A percentile compares a stretch with the other conserved stretches of the same genome.
Conservation (phyloP, 306 rosid species). For the Vigna angularis region DNA sequence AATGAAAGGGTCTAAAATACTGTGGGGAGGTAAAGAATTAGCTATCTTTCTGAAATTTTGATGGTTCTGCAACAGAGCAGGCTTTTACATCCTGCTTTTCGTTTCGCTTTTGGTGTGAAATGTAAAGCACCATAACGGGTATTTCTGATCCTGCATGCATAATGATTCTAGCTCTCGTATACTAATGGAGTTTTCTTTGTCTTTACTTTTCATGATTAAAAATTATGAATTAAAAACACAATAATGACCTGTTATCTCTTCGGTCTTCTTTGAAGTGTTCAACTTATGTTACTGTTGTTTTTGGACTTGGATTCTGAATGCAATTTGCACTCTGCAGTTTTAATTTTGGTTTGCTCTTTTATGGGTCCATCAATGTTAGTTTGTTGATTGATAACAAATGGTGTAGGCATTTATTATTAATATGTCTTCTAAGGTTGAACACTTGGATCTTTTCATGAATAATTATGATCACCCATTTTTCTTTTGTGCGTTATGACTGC, state of each 20-base stretch:
- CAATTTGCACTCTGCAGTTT: background rate
- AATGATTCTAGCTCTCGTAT: background rate
- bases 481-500: background rate
- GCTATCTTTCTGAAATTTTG: constrained; percentile 8
- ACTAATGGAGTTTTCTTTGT: background rate
- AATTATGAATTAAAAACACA: constrained; percentile 24
- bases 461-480: background rate
- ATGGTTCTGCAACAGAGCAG: background rate
- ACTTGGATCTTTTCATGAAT: background rate
- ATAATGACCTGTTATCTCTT: background rate
- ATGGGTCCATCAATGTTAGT: background rate
- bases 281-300: background rate
- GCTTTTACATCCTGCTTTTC: constrained; percentile 17
- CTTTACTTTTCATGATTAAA: constrained; percentile 1
- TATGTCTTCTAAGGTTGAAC: constrained; percentile 7
- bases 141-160: constrained; percentile 25
- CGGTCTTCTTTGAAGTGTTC: background rate
- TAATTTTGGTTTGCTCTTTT: background rate
- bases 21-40: background rate
- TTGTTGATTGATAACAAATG: background rate
- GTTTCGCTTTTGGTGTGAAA: constrained; percentile 32
- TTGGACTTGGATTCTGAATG: background rate
- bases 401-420: background rate
- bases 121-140: background rate
- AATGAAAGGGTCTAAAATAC: constrained; percentile 15